phyloP scores from a whole-genome alignment of 768 basidiomycete genomes.

The Mycena albidolilacea region DNA sequence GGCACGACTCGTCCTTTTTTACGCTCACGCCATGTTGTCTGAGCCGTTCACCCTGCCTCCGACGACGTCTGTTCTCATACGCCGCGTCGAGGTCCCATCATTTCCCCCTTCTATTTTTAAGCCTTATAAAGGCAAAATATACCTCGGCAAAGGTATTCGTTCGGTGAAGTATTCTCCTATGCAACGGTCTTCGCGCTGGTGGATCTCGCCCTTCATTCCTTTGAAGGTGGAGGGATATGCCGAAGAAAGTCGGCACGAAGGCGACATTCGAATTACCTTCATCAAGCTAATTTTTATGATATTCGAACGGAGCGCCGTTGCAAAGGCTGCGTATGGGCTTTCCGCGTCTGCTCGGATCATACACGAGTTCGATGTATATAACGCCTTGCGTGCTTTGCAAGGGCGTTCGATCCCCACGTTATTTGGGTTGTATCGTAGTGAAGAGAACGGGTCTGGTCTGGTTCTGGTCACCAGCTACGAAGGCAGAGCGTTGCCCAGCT shows the following conservation, averaged over 20 bases:
- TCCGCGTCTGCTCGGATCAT: no score
- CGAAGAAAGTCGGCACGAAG: no score
- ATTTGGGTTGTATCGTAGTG: conserved; percentile 2
- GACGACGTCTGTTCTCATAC: no score
- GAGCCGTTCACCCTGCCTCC: no score
- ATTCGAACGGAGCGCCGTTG: no score
- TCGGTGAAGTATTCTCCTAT: background rate
- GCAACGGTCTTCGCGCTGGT: background rate
- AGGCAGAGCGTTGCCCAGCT: conserved; percentile 8
- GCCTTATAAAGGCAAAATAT: no score
- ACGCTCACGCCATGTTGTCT: conserved; percentile 11
- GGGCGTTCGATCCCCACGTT: conserved; percentile 14
- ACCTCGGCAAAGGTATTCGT: background rate
- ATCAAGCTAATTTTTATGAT: no score
- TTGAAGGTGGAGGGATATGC: conserved; percentile 4
- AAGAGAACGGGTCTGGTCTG: background rate
- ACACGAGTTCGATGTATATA: no score
- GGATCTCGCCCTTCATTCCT: background rate
- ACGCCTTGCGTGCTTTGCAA: conserved; percentile 6
- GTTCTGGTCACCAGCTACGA: conserved; percentile 5
- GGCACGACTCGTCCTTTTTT: conserved; percentile 16
- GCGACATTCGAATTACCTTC: no score
- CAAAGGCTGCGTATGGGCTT: no score
- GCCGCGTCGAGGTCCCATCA: no score
- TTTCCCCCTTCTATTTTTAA: no score